Evolutionary conservation across 2,329 filamentous ascomycete species (phyloP).

Genomic region (Daldinia sp.): DNA sequence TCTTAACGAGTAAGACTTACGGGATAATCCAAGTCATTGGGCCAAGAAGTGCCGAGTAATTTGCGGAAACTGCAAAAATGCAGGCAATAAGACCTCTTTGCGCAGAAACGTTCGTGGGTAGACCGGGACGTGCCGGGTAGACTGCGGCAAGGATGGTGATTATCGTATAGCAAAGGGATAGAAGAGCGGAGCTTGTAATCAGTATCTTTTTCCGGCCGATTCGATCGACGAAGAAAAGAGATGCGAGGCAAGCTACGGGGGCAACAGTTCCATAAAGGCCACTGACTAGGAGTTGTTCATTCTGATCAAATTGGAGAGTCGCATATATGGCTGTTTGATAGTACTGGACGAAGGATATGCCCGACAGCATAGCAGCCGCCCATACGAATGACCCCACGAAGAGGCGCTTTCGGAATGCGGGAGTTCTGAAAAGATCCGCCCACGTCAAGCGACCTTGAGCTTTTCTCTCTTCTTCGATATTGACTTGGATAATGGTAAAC

Average conservation of each 20-base stretch:
- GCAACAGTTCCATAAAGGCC: slow-evolving; percentile 52
- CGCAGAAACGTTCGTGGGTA: slow-evolving; percentile 50
- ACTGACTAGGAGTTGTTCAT: slow-evolving; percentile 51
- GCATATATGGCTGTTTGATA: slow-evolving; percentile 54
- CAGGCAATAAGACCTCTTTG: slow-evolving; percentile 52
- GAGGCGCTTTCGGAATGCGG: slow-evolving; percentile 49
- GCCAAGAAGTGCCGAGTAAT: slow-evolving; percentile 49
- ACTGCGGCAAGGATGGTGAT: slow-evolving; percentile 51
- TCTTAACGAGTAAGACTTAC: slow-evolving; percentile 38
- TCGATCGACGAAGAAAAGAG: slow-evolving; percentile 51
- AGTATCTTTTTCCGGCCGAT: slow-evolving; percentile 50
- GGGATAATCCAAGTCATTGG: slow-evolving; percentile 56
- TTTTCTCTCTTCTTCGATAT: slow-evolving; percentile 48
- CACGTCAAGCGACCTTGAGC: slow-evolving; percentile 45
- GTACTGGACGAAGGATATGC: slow-evolving; percentile 55
- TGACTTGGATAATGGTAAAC: slow-evolving; percentile 48
- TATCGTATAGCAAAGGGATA: slow-evolving; percentile 51
- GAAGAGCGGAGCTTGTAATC: slow-evolving; percentile 47
- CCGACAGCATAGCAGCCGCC: slow-evolving; percentile 53
- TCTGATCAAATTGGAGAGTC: slow-evolving; percentile 50
- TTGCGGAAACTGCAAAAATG: slow-evolving; percentile 52
- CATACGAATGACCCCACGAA: slow-evolving; percentile 53
- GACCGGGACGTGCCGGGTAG: slow-evolving; percentile 48
- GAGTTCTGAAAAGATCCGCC: slow-evolving; percentile 46
- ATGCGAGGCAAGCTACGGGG: slow-evolving; percentile 49